Evolutionary conservation across 768 basidiomycete genomes (phyloP).

Genomic region (Xerocomus spinulosus): DNA sequence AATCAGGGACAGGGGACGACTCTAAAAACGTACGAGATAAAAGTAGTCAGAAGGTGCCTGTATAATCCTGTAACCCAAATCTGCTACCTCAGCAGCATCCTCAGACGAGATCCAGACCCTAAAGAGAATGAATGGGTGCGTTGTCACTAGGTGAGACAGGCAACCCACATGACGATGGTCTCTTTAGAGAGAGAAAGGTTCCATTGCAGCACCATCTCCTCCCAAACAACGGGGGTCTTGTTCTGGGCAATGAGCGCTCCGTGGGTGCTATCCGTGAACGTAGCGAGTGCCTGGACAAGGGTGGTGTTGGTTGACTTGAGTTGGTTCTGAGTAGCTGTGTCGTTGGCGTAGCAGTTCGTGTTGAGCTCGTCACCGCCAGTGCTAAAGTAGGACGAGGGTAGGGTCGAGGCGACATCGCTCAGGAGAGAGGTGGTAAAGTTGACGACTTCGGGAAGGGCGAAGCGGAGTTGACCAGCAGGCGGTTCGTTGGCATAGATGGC

Average conservation of each 20-base stretch:
- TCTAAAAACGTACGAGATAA: conserved; percentile 37
- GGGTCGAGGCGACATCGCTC: conserved; percentile 43
- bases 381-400: conserved; percentile 61
- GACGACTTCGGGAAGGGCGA: conserved; percentile 56
- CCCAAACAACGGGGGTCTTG: conserved; percentile 82
- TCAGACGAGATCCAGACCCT: conserved; percentile 47
- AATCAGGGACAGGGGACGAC: neutral
- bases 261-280: conserved; percentile 61
- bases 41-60: conserved; percentile 51
- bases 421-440: conserved; percentile 57
- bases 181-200: conserved; percentile 39
- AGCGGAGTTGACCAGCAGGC: conserved; percentile 77
- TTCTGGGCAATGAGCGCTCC: conserved; percentile 46
- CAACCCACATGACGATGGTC: conserved; percentile 37
- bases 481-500: conserved; percentile 62
- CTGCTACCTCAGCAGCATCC: conserved; percentile 36
- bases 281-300: conserved; percentile 57
- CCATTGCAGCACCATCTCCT: conserved; percentile 50
- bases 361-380: conserved; percentile 87
- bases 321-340: conserved; percentile 52
- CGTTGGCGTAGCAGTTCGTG: conserved; percentile 57
- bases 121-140: neutral
- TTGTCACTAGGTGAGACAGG: neutral
- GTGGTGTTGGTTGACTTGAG: conserved; percentile 49
- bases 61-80: conserved; percentile 40